These are phyloP conservation scores for Trapa bicornis DNA, from an alignment of 345 rosid species.

Conservation along the genomic window DNA sequence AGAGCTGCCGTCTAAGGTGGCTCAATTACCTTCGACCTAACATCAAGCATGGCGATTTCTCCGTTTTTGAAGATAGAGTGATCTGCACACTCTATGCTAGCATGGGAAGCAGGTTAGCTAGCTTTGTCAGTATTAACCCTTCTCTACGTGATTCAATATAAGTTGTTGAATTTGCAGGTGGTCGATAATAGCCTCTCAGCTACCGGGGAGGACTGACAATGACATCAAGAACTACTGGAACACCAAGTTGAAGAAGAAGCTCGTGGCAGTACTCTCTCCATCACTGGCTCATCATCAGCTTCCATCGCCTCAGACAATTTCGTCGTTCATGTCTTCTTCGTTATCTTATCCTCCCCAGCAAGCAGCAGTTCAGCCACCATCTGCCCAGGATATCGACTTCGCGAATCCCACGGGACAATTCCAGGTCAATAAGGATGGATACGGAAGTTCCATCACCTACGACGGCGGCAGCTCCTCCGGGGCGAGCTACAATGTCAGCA, in stretches of 20 bases:
- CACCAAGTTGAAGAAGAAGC: slow-evolving; percentile 78
- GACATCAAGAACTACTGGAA: slow-evolving; percentile 84
- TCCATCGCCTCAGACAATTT: no score
- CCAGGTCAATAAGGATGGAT: slow-evolving; percentile 12
- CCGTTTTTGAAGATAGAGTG: slow-evolving; percentile 56
- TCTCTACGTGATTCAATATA: no score
- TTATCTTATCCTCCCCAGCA: not conserved
- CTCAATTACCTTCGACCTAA: slow-evolving; percentile 72
- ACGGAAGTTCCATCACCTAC: slow-evolving; percentile 3
- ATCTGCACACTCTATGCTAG: slow-evolving; percentile 52
- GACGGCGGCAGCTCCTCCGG: slow-evolving; percentile 37
- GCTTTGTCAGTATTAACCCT: no score
- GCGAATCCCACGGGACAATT: slow-evolving; percentile 8
- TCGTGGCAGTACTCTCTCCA: slow-evolving; percentile 15
- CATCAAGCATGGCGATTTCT: slow-evolving; percentile 75
- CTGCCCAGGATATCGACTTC: slow-evolving; percentile 11
- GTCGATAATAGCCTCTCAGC: slow-evolving; percentile 70
- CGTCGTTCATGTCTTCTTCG: no score
- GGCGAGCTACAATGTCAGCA: slow-evolving; percentile 35
- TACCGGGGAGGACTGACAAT: slow-evolving; percentile 77
- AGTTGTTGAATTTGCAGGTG: slow-evolving; percentile 26
- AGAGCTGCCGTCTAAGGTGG: slow-evolving; percentile 81
- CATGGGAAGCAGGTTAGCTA: slow-evolving; percentile 64
- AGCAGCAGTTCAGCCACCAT: not conserved
- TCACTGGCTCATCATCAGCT: not conserved